Evolutionary conservation across 2,329 filamentous ascomycete genomes (phyloP).

Genomic region (Fusarium pseudonygamai): DNA sequence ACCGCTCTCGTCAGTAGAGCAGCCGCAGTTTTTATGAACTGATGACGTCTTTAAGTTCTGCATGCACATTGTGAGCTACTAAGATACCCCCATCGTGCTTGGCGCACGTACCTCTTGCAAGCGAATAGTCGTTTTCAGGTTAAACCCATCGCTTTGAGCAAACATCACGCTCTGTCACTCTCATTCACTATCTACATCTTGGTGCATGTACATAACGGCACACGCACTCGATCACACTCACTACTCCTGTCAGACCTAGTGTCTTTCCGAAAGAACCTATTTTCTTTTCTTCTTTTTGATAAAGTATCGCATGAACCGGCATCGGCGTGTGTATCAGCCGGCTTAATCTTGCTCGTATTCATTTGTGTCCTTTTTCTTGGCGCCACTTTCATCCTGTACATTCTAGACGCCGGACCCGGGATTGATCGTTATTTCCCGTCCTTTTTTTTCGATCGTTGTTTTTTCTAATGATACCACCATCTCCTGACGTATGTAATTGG

Average conservation of each 20-base stretch:
- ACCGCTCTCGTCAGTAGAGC: slow-evolving; percentile 46
- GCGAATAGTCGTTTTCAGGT: slow-evolving; percentile 6
- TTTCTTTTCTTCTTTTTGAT: slow-evolving; percentile 36
- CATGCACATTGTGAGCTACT: slow-evolving; percentile 21
- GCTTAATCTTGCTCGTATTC: slow-evolving; percentile 48
- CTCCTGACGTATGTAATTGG: slow-evolving; percentile 46
- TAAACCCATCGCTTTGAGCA: slow-evolving; percentile 12
- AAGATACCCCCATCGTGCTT: slow-evolving; percentile 35
- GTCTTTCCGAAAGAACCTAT: slow-evolving; percentile 16
- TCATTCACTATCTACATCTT: slow-evolving; percentile 16
- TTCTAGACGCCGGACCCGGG: slow-evolving; percentile 48
- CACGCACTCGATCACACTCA: slow-evolving; percentile 29
- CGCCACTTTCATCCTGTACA: slow-evolving; percentile 44
- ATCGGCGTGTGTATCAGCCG: slow-evolving; percentile 44
- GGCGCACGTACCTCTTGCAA: slow-evolving; percentile 14
- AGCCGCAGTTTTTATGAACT: slow-evolving; percentile 28
- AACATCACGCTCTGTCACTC: slow-evolving; percentile 25
- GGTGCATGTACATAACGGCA: slow-evolving; percentile 26
- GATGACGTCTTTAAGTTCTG: slow-evolving; percentile 28
- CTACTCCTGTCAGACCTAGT: slow-evolving; percentile 25
- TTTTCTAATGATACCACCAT: slow-evolving; percentile 47
- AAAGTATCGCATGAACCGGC: slow-evolving; percentile 42
- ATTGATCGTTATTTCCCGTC: slow-evolving; percentile 39
- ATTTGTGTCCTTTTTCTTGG: slow-evolving; percentile 33
- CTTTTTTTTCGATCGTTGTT: slow-evolving; percentile 37